Percentiles rank a stretch among this genome's conserved stretches.
Conservation (phyloP, 2,329 filamentous ascomycete species). For the Fusarium sulawesiense region DNA sequence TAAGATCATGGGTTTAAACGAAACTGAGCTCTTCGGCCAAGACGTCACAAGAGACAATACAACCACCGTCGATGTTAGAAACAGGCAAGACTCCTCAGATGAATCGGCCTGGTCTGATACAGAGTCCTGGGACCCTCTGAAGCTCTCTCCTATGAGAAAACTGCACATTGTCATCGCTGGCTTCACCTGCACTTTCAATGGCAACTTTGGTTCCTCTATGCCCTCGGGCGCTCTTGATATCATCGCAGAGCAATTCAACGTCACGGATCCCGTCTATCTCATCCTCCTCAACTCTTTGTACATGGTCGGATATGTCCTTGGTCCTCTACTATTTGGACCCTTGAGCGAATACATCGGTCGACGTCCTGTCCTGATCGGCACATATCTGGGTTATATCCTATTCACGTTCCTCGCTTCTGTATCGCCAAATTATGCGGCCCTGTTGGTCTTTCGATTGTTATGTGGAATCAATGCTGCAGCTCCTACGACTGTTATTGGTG, state of each 20-base stretch:
- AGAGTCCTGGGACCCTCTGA: constrained; percentile 46
- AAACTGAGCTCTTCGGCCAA: constrained; percentile 13
- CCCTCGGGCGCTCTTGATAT: constrained; percentile 53
- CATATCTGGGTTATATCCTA: constrained; percentile 50
- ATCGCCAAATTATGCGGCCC: constrained; percentile 55
- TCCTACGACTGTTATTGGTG: constrained; percentile 50
- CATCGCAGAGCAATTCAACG: constrained; percentile 47
- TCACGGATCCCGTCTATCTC: constrained; percentile 45
- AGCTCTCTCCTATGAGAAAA: constrained; percentile 48
- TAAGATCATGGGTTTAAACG: constrained; percentile 18
- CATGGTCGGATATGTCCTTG: constrained; percentile 52
- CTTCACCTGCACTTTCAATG: constrained; percentile 53
- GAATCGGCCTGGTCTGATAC: constrained; percentile 33
- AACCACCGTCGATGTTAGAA: constrained; percentile 8
- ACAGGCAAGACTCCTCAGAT: constrained; percentile 34
- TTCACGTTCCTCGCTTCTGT: constrained; percentile 54
- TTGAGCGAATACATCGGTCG: constrained; percentile 52
- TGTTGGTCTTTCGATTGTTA: constrained; percentile 57
- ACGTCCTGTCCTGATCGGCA: constrained; percentile 49
- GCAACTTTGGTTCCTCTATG: constrained; percentile 53
- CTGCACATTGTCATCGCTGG: constrained; percentile 51
- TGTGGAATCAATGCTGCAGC: constrained; percentile 51
- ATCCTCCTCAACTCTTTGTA: constrained; percentile 52
- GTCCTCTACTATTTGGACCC: constrained; percentile 51
- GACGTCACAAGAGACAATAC: constrained; percentile 15